Evolutionary conservation across 164 flowering plant species (phyloP).

Genomic region (Sextonia rubra): DNA sequence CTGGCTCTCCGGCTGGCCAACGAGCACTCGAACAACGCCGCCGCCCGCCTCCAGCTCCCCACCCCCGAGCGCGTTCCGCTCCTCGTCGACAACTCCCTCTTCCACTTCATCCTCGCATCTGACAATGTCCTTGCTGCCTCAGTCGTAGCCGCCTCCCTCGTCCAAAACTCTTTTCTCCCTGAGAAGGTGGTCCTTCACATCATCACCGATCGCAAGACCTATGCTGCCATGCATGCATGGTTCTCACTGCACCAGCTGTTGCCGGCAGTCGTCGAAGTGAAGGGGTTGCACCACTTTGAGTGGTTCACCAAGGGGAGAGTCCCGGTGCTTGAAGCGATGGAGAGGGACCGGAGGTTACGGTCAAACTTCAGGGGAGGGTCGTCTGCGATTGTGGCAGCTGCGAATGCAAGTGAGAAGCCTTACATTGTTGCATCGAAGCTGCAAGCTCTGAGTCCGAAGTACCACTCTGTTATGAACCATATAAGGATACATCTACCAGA

Average conservation of each 20-base stretch:
- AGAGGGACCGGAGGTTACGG: conserved; percentile 75
- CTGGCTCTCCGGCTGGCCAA: conserved; percentile 70
- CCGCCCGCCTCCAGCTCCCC: conserved; percentile 89
- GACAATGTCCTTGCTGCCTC: conserved; percentile 90
- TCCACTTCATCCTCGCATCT: conserved; percentile 87
- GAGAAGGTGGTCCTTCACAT: conserved; percentile 71
- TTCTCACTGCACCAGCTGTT: conserved; percentile 73
- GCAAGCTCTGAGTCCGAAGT: conserved; percentile 95
- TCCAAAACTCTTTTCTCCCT: conserved; percentile 56
- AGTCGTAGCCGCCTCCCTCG: conserved; percentile 78
- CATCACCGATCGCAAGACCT: conserved; percentile 85
- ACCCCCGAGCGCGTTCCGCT: conserved; percentile 69
- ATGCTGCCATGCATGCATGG: conserved; percentile 95
- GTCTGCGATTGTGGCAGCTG: conserved; percentile 69
- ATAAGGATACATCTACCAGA: conserved; percentile 89
- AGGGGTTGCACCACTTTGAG: conserved; percentile 91
- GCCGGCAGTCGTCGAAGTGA: conserved; percentile 86
- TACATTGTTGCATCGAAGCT: conserved; percentile 77
- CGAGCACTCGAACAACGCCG: conserved; percentile 81
- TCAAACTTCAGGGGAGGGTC: conserved; percentile 90
- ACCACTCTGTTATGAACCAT: conserved; percentile 90
- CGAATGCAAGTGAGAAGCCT: conserved; percentile 70
- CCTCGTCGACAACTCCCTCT: conserved; percentile 79
- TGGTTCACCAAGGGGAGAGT: conserved; percentile 91
- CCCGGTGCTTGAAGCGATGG: conserved; percentile 96